phyloP scores from a whole-genome alignment of 2,329 filamentous ascomycete species.

The Colletotrichum sp. region DNA sequence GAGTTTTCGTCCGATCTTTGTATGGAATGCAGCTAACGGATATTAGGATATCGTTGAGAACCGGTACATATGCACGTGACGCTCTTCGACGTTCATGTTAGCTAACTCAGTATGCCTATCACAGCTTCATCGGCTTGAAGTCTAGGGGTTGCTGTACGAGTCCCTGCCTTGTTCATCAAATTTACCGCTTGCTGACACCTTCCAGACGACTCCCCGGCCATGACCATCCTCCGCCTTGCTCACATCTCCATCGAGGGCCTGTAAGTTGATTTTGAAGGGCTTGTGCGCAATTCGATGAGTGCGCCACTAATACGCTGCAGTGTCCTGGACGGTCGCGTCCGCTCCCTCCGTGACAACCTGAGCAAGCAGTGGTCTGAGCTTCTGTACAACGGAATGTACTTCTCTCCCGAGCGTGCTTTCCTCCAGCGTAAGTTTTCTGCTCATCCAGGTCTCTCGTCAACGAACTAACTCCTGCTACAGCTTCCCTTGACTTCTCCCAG shows the following conservation, averaged over 20 bases:
- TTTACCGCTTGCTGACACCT: neutral
- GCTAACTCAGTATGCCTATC: neutral
- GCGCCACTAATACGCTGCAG: neutral
- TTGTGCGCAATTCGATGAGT: fast-evolving
- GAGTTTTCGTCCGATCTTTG: slow-evolving; percentile 31
- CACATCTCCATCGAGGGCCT: slow-evolving; percentile 59
- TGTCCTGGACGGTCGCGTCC: slow-evolving; percentile 59
- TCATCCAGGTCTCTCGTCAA: fast-evolving
- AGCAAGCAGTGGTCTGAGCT: slow-evolving; percentile 38
- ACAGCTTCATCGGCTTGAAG: slow-evolving; percentile 37
- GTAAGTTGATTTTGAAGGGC: neutral
- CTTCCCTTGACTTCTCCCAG: slow-evolving; percentile 16
- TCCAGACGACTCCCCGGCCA: slow-evolving; percentile 25
- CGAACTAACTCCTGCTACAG: neutral
- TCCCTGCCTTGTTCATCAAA: neutral
- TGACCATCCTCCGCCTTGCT: slow-evolving; percentile 30
- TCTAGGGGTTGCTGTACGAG: slow-evolving; percentile 55
- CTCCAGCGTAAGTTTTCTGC: neutral
- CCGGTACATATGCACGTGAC: neutral
- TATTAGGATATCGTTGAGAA: slow-evolving; percentile 48
- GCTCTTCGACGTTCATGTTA: neutral
- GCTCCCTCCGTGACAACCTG: slow-evolving; percentile 58
- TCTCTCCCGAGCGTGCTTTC: slow-evolving; percentile 45
- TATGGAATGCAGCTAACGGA: neutral
- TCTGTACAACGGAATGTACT: slow-evolving; percentile 56